Conservation (phyloP, 164 flowering plant species). For the Nelumbo lutea region DNA sequence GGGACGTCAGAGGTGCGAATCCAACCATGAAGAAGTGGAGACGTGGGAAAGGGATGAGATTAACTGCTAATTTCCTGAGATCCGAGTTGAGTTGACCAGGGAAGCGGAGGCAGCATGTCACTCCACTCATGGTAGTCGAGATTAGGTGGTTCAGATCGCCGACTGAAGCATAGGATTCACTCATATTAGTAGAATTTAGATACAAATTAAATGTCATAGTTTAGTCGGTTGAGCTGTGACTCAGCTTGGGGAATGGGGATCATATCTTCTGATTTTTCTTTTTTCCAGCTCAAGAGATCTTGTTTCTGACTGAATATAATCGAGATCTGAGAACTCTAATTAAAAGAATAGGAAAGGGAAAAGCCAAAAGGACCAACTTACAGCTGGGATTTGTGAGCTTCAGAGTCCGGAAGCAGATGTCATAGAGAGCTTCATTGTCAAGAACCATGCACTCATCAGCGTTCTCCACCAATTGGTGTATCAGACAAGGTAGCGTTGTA, state of each 20-base stretch:
- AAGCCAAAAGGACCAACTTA: not conserved
- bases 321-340: too few relatives aligned
- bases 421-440: too few relatives aligned
- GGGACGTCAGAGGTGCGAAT: too few relatives aligned
- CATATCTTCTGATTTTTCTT: too few relatives aligned
- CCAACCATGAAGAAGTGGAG: slow-evolving; percentile 2
- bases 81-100: not conserved
- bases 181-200: not conserved
- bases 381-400: slow-evolving; percentile 16
- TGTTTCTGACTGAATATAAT: too few relatives aligned
- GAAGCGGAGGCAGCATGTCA: slow-evolving; percentile 8
- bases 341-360: too few relatives aligned
- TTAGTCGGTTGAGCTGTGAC: too few relatives aligned
- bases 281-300: too few relatives aligned
- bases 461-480: not conserved
- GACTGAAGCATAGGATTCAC: not conserved
- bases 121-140: not conserved
- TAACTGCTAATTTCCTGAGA: slow-evolving; percentile 7
- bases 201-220: not conserved
- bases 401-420: not conserved
- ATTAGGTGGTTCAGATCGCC: slow-evolving; percentile 17
- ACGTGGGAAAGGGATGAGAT: slow-evolving; percentile 14
- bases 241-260: too few relatives aligned
- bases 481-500: not conserved
- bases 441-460: slow-evolving; percentile 6